A percentile compares a stretch with the other conserved stretches of the same genome.
phyloP scores from a whole-genome alignment of 2,329 filamentous ascomycete genomes.

The Berkeleyomyces basicola region DNA sequence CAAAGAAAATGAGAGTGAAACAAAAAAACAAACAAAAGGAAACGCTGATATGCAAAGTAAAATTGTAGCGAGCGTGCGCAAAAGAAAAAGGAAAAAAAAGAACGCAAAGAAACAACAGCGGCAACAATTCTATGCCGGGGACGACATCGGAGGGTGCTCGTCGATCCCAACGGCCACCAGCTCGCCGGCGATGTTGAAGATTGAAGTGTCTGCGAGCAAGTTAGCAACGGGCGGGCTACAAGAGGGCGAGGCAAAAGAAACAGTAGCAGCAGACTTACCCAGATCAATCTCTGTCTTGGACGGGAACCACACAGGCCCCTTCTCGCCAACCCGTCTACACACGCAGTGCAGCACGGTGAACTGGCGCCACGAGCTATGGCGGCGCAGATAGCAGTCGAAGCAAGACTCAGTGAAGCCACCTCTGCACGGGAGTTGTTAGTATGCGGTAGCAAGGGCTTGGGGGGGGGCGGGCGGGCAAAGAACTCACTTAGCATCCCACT shows the following conservation, averaged over 20 bases:
- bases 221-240: not conserved
- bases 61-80: not conserved
- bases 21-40: not conserved
- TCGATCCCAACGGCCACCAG: constrained; percentile 7
- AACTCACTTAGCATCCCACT: constrained; percentile 12
- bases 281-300: constrained; percentile 12
- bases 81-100: not conserved
- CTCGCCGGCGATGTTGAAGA: constrained; percentile 7
- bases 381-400: constrained; percentile 9
- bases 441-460: not conserved
- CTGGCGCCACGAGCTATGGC: constrained; percentile 8
- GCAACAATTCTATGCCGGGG: not conserved
- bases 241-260: not conserved
- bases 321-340: constrained; percentile 7
- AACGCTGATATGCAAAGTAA: not conserved
- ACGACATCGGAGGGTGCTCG: not conserved
- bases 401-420: constrained; percentile 10
- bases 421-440: not conserved
- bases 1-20: not conserved
- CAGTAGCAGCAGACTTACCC: not conserved
- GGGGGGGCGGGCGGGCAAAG: not conserved
- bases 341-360: constrained; percentile 13
- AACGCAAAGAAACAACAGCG: not conserved
- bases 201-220: constrained; percentile 1
- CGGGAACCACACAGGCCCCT: constrained; percentile 12